Evolutionary conservation across 2,329 filamentous ascomycete genomes (phyloP).

Genomic region (Ascochyta viciae-villosae): DNA sequence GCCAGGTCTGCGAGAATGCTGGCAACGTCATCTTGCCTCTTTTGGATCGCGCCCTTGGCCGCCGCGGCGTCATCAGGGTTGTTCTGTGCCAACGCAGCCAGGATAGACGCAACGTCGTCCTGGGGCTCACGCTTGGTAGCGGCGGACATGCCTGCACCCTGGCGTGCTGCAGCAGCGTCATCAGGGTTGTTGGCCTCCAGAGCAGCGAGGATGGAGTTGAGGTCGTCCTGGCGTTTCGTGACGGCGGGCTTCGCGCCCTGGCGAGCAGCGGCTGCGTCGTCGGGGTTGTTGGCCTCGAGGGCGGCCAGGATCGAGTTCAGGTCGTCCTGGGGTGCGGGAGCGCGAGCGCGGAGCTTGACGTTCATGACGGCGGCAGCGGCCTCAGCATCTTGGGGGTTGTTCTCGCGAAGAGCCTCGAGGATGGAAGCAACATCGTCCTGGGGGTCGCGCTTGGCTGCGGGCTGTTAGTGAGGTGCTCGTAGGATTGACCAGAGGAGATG

Average conservation of each 20-base stretch:
- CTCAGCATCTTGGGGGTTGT: constrained; percentile 39
- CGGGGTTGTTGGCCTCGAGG: constrained; percentile 32
- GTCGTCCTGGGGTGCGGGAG: constrained; percentile 29
- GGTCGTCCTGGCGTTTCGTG: constrained; percentile 29
- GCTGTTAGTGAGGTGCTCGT: constrained; percentile 1
- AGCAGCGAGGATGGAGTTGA: constrained; percentile 27
- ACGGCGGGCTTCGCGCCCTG: constrained; percentile 9
- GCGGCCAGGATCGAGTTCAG: constrained; percentile 31
- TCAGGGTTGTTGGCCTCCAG: constrained; percentile 25
- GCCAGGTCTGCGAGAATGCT: constrained; percentile 28
- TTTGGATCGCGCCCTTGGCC: constrained; percentile 19
- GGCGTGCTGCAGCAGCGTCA: constrained; percentile 27
- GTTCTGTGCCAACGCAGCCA: constrained; percentile 22
- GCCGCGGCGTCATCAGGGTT: constrained; percentile 28
- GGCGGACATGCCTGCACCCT: constrained; percentile 4
- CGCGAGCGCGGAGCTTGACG: constrained; percentile 32
- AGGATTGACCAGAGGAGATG: background rate
- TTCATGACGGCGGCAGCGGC: constrained; percentile 35
- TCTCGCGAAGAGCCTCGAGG: constrained; percentile 36
- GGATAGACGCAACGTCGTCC: constrained; percentile 22
- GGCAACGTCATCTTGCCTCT: constrained; percentile 26
- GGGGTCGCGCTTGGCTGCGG: constrained; percentile 20
- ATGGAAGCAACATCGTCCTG: constrained; percentile 36
- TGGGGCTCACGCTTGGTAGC: constrained; percentile 11
- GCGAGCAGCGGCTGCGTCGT: constrained; percentile 32